phyloP scores from a whole-genome alignment of 352 stramenopile genomes.

The Poterioochromonas sp. region DNA sequence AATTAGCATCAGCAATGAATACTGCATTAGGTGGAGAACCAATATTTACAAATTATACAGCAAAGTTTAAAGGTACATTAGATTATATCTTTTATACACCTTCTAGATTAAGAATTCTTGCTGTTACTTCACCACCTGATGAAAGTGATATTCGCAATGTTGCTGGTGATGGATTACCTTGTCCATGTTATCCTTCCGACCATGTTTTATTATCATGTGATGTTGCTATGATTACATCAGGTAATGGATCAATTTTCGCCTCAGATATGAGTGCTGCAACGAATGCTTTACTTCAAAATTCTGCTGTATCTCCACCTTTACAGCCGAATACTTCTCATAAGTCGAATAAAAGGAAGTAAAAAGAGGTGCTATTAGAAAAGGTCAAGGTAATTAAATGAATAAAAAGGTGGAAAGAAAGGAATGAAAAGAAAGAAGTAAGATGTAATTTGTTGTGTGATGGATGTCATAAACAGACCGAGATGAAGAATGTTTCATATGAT shows the following conservation, averaged over 20 bases:
- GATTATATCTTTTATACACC: slow-evolving; percentile 96
- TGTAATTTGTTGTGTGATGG: too few relatives aligned
- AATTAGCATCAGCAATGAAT: slow-evolving; percentile 85
- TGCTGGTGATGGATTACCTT: slow-evolving; percentile 80
- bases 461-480: too few relatives aligned
- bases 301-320: too few relatives aligned
- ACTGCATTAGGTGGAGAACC: slow-evolving; percentile 89
- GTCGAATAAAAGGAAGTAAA: too few relatives aligned
- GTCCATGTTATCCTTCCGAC: slow-evolving; percentile 88
- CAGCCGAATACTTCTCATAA: too few relatives aligned
- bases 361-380: too few relatives aligned
- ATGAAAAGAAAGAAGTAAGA: too few relatives aligned
- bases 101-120: slow-evolving; percentile 77
- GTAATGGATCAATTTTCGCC: neutral
- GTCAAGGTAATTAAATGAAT: too few relatives aligned
- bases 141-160: slow-evolving; percentile 72
- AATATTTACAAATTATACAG: slow-evolving; percentile 95
- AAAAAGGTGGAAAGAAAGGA: too few relatives aligned
- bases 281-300: too few relatives aligned
- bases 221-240: slow-evolving; percentile 39
- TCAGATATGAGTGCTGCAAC: neutral
- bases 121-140: slow-evolving; percentile 79
- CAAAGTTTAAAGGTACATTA: slow-evolving; percentile 82
- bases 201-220: slow-evolving; percentile 81
- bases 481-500: too few relatives aligned